Conservation (phyloP, 2,329 filamentous ascomycete species). For the Aureobasidium mangrovei region DNA sequence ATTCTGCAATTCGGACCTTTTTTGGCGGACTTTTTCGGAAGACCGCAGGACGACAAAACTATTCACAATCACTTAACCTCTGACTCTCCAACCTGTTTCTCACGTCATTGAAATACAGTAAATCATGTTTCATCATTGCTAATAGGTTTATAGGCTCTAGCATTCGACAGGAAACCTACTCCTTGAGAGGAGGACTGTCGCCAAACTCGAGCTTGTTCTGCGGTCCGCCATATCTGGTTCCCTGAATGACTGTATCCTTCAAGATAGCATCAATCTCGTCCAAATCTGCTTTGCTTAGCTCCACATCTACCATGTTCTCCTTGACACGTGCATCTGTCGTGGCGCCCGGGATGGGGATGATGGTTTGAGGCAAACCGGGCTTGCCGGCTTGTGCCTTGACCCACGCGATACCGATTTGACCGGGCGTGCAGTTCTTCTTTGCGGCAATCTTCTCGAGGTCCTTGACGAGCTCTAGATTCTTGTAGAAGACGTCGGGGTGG, state of each 20-base stretch:
- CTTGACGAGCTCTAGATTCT: constrained; percentile 54
- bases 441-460: constrained; percentile 50
- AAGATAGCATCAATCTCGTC: constrained; percentile 45
- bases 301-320: constrained; percentile 34
- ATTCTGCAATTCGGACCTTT: constrained; percentile 12
- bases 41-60: constrained; percentile 8
- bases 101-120: no score
- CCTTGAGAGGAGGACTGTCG: constrained; percentile 20
- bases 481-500: constrained; percentile 51
- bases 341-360: constrained; percentile 38
- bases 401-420: constrained; percentile 44
- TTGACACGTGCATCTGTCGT: constrained; percentile 30
- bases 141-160: no score
- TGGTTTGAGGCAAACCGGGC: constrained; percentile 33
- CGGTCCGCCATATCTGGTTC: constrained; percentile 31
- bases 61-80: constrained; percentile 12
- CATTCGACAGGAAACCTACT: not conserved
- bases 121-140: no score
- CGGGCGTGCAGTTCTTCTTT: constrained; percentile 44
- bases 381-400: constrained; percentile 34
- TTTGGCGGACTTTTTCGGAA: constrained; percentile 2
- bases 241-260: constrained; percentile 36
- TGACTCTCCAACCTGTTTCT: not conserved
- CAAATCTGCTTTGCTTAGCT: constrained; percentile 40
- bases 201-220: constrained; percentile 21